Evolutionary conservation across 2,329 filamentous ascomycete species (phyloP).

Genomic region (Penicillium sumatraense): DNA sequence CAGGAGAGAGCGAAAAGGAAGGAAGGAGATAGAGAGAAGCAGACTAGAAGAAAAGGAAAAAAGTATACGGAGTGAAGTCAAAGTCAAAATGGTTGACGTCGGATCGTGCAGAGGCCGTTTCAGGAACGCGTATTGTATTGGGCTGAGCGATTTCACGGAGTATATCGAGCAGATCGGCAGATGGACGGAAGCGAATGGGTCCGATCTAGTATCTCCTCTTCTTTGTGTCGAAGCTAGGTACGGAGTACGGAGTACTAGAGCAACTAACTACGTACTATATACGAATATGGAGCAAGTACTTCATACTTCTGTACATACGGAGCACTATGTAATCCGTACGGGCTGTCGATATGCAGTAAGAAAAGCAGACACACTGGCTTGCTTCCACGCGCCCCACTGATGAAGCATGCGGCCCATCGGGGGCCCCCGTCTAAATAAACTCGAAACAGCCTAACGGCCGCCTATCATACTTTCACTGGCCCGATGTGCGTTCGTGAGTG

Average conservation of each 20-base stretch:
- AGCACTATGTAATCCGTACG: background rate
- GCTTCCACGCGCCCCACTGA: background rate
- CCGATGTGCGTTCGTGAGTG: constrained; percentile 18
- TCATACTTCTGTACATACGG: no score
- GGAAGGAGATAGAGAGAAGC: background rate
- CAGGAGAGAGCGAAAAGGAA: background rate
- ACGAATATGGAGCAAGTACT: no score
- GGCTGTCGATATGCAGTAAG: background rate
- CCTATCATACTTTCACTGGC: constrained; percentile 19
- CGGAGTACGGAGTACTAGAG: background rate
- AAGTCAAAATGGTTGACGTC: constrained; percentile 14
- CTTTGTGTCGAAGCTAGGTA: no score
- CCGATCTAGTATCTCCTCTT: constrained; percentile 16
- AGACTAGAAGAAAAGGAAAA: constrained; percentile 1
- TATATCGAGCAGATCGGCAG: constrained; percentile 26
- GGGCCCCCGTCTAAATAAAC: constrained; percentile 40
- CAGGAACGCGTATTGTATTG: constrained; percentile 20
- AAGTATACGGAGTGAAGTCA: background rate
- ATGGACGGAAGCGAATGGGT: constrained; percentile 15
- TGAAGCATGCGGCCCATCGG: constrained; percentile 10
- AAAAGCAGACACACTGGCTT: background rate
- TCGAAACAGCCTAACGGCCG: constrained; percentile 47
- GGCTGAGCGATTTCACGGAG: constrained; percentile 24
- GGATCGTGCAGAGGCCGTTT: constrained; percentile 27
- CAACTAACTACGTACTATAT: background rate